These are phyloP conservation scores for Heracleum sosnowskyi DNA, from an alignment of 129 eudicot species.

Conservation along the genomic window DNA sequence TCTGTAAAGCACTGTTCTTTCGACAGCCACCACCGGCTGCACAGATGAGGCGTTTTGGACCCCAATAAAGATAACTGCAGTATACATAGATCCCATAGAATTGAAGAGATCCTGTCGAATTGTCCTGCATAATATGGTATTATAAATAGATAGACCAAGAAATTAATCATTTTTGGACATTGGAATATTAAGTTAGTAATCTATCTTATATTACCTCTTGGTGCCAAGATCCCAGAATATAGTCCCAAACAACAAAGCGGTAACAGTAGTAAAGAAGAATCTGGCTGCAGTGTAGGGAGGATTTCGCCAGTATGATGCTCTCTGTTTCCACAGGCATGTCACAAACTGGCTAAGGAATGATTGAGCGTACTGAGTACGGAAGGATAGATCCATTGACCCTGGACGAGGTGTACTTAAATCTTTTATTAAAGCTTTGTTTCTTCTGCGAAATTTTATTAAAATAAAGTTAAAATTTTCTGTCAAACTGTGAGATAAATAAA, in stretches of 20 bases:
- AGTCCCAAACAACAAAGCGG: slow-evolving; percentile 26
- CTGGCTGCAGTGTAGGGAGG: slow-evolving; percentile 33
- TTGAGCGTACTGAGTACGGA: slow-evolving; percentile 28
- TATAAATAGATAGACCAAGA: neutral
- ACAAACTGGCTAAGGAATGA: slow-evolving; percentile 27
- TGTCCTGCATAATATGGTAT: neutral
- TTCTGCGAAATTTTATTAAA: slow-evolving; percentile 16
- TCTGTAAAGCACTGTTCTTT: slow-evolving; percentile 33
- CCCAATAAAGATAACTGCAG: slow-evolving; percentile 18
- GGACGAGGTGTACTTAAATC: slow-evolving; percentile 24
- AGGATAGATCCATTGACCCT: slow-evolving; percentile 22
- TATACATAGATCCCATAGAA: slow-evolving; percentile 35
- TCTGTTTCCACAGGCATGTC: slow-evolving; percentile 37
- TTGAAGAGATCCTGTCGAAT: slow-evolving; percentile 27
- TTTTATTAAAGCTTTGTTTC: slow-evolving; percentile 28
- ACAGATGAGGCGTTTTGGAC: slow-evolving; percentile 24
- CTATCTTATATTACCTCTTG: slow-evolving; percentile 7
- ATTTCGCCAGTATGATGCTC: slow-evolving; percentile 33
- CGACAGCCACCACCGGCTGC: slow-evolving; percentile 32
- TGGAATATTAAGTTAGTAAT: neutral
- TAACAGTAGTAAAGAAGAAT: slow-evolving; percentile 23
- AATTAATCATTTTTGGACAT: neutral
- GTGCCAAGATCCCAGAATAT: slow-evolving; percentile 31
- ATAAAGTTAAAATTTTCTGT: neutral
- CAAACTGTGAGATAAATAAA: neutral